Evolutionary conservation across 2,329 filamentous ascomycete species (phyloP), one percentile per base, ranked within the genome.

Genomic region (Myriangium duriaei): DNA sequence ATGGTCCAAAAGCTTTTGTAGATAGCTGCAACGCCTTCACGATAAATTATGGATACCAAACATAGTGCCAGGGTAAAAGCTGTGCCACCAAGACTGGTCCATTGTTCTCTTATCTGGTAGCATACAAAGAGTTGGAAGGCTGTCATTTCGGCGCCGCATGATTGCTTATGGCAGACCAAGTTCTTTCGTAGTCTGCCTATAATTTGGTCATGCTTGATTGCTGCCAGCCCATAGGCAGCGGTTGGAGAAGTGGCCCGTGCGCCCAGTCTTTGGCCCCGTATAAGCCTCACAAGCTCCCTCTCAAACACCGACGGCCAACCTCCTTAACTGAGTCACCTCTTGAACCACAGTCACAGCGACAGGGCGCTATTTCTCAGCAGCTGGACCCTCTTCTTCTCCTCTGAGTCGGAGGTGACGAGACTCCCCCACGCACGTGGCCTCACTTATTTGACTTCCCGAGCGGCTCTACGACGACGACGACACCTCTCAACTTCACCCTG

Each of bases 291-390:
- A 39, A 26, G 36, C 12, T 28, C 29, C 17, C 18, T 16, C 12
- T 28, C 30, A 29, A 19, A 32, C 18, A n/a, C 11, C 28, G 24
- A 30, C 35, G 11, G 28, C 14, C 35, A 30, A 32, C 24, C n/a
- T 7, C 21, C 21, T 28, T 33, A 15, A 12, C 19, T 33, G 36
- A 39, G 36, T 39, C 36, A 39, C 30, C 28, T 17, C 36, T 32
- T 26, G 7, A 26, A 7, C 7, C 21, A 26, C 21, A 26, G 7
- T 26, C 21, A 26, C 21, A n/a, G 7, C 7, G 7, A 26, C n/a
- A 26, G 21, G 21, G n/a, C 21, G 21, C 7, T 7, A 7, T 7
- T 26, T 26, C 7, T n/a, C n/a, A 7, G 21, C 21, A n/a, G n/a
- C 21, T n/a, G 21, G 7, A 26, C n/a, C 21, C 7, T 26, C 21